Conservation (phyloP, 2,329 filamentous ascomycete species). For the Cytospora piceae region DNA sequence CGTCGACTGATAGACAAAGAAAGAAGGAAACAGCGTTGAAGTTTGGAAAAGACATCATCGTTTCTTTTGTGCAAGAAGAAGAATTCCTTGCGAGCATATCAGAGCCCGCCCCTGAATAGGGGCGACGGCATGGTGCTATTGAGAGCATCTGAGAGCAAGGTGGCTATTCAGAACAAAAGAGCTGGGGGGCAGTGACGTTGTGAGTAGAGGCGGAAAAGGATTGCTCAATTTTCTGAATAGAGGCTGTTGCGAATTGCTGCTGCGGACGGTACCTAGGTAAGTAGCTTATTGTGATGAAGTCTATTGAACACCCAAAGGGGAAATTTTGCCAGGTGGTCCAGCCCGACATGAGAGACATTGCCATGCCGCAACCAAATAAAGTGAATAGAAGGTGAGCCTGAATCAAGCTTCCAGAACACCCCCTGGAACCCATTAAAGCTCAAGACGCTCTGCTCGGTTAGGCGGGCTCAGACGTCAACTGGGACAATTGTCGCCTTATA, state of each 20-base stretch:
- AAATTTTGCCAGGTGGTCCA: neutral
- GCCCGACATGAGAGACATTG: neutral
- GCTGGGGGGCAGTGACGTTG: neutral
- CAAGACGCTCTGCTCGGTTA: neutral
- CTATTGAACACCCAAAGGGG: slow-evolving; percentile 22
- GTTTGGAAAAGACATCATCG: neutral
- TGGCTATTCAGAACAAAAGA: slow-evolving; percentile 18
- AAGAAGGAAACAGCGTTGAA: neutral
- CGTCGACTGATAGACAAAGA: neutral
- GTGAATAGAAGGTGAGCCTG: neutral
- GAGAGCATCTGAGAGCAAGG: slow-evolving; percentile 3
- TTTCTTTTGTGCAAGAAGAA: neutral
- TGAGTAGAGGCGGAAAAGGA: slow-evolving; percentile 5
- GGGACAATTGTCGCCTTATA: neutral
- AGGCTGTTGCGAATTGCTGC: neutral
- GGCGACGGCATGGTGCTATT: slow-evolving; percentile 11
- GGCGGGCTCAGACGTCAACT: neutral
- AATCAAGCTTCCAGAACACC: neutral
- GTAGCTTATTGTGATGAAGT: neutral
- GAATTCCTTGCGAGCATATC: neutral
- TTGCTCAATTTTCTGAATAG: slow-evolving; percentile 24
- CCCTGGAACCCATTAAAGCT: neutral
- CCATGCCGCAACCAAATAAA: neutral
- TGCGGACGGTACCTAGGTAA: slow-evolving; percentile 1
- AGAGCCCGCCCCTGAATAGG: slow-evolving; percentile 1